Evolutionary conservation across 768 basidiomycete species (phyloP).

Genomic region (Pluteus cervinus): DNA sequence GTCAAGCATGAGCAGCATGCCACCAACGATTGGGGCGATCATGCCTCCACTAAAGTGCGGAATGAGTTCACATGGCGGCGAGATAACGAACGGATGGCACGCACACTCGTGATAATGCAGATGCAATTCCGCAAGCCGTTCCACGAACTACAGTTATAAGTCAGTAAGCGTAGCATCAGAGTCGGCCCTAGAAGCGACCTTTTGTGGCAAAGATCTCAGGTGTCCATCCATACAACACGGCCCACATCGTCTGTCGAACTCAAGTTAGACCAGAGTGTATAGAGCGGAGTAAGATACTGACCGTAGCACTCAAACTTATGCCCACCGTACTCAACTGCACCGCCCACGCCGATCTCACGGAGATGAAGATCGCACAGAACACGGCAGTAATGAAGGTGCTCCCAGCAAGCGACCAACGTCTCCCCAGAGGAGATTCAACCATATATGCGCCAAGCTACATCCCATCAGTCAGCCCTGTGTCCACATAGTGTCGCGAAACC

Average conservation of each 20-base stretch:
- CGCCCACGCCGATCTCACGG: slow-evolving; percentile 49
- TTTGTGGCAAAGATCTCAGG: slow-evolving; percentile 83
- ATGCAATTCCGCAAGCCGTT: slow-evolving; percentile 84
- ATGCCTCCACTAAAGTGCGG: slow-evolving; percentile 66
- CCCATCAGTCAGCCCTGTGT: not conserved
- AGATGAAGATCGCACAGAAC: slow-evolving; percentile 66
- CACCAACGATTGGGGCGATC: slow-evolving; percentile 80
- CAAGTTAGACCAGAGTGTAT: not conserved
- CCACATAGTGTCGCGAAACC: not conserved
- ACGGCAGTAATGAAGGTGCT: slow-evolving; percentile 73
- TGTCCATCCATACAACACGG: slow-evolving; percentile 85
- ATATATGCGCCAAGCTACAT: slow-evolving; percentile 78
- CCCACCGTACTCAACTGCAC: slow-evolving; percentile 68
- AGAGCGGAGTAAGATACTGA: slow-evolving; percentile 20
- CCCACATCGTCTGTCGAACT: slow-evolving; percentile 66
- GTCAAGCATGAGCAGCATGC: slow-evolving; percentile 60
- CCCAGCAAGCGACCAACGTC: slow-evolving; percentile 65
- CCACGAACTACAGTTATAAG: slow-evolving; percentile 53
- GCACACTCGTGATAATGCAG: slow-evolving; percentile 79
- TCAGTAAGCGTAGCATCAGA: slow-evolving; percentile 4
- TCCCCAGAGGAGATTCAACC: slow-evolving; percentile 64
- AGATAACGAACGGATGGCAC: slow-evolving; percentile 17
- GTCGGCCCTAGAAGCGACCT: slow-evolving; percentile 32
- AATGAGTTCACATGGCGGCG: slow-evolving; percentile 1
- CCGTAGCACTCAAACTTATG: slow-evolving; percentile 72